Percentiles rank a stretch among this genome's conserved stretches.
These are phyloP conservation scores for Pleomassaria siparia DNA, from an alignment of 2,329 filamentous ascomycete genomes.

Conservation along the genomic window DNA sequence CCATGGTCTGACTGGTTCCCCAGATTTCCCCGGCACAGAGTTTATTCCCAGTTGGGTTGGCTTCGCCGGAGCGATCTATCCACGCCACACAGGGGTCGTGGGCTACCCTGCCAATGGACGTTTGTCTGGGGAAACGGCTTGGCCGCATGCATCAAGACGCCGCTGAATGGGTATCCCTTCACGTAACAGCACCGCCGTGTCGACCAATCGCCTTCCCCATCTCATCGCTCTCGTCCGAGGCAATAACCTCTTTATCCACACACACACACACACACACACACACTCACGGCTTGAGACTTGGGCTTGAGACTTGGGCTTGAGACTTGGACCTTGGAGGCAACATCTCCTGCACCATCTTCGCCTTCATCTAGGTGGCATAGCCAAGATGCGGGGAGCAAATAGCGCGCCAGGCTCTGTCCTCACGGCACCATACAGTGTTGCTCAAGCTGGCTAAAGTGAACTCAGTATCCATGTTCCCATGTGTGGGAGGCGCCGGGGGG, in stretches of 20 bases:
- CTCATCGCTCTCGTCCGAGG: conserved; percentile 17
- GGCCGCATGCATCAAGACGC: not conserved
- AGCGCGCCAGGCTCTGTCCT: conserved; percentile 8
- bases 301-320: conserved; percentile 4
- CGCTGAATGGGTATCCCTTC: conserved; percentile 13
- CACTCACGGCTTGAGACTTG: conserved; percentile 7
- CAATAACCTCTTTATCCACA: conserved; percentile 15
- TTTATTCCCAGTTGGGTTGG: not conserved
- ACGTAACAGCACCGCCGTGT: conserved; percentile 20
- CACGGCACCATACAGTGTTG: conserved; percentile 15
- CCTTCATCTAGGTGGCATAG: conserved; percentile 22
- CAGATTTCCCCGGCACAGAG: not conserved
- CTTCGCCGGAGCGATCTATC: conserved; percentile 1
- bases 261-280: no score
- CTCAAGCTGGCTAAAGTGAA: conserved; percentile 9
- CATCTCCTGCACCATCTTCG: conserved; percentile 22
- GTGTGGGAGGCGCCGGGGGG: conserved; percentile 11
- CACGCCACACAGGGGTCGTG: not conserved
- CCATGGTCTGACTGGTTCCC: conserved; percentile 1
- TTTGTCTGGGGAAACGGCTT: conserved; percentile 3
- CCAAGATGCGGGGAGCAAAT: conserved; percentile 10
- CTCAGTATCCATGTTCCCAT: conserved; percentile 1
- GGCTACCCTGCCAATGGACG: conserved; percentile 1
- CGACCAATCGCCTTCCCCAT: conserved; percentile 17
- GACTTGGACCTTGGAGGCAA: conserved; percentile 15